Evolutionary conservation across 139 green algal species (phyloP).

Genomic region (Coelastrella sp.): DNA sequence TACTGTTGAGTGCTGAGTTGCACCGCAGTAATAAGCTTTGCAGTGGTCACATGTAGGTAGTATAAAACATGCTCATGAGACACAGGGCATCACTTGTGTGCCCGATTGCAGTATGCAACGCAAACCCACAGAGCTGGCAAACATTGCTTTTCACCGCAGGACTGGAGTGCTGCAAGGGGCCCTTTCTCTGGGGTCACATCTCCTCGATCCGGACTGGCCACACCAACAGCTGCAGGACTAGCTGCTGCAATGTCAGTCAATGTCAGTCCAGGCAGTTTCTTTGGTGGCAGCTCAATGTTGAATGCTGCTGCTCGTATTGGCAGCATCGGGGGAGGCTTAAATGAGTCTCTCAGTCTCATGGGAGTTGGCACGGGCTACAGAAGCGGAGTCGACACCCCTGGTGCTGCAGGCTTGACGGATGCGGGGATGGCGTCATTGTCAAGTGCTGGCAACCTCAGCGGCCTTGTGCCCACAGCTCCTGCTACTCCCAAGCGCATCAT

Average conservation of each 20-base stretch:
- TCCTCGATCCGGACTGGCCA: conserved; percentile 31
- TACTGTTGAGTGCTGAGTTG: too few relatives aligned
- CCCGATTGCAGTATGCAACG: background rate
- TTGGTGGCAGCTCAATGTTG: conserved; percentile 13
- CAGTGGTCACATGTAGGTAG: too few relatives aligned
- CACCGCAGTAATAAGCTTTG: too few relatives aligned
- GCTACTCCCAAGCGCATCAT: conserved; percentile 18
- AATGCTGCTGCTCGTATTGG: background rate
- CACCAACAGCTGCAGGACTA: conserved; percentile 10
- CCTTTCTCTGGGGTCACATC: background rate
- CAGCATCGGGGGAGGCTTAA: background rate
- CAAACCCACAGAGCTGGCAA: background rate
- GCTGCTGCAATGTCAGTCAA: background rate
- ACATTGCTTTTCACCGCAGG: background rate
- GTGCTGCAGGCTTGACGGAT: background rate
- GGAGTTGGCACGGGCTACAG: background rate
- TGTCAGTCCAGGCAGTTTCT: conserved; percentile 37
- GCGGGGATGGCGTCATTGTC: background rate
- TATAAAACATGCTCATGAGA: too few relatives aligned
- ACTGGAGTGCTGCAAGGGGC: background rate
- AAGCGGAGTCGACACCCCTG: conserved; percentile 2
- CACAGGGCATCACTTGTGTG: too few relatives aligned
- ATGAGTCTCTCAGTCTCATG: background rate
- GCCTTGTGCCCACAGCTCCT: background rate
- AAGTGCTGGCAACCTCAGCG: background rate